Conservation (phyloP, 768 basidiomycete genomes). For the Exidia glandulosa region DNA sequence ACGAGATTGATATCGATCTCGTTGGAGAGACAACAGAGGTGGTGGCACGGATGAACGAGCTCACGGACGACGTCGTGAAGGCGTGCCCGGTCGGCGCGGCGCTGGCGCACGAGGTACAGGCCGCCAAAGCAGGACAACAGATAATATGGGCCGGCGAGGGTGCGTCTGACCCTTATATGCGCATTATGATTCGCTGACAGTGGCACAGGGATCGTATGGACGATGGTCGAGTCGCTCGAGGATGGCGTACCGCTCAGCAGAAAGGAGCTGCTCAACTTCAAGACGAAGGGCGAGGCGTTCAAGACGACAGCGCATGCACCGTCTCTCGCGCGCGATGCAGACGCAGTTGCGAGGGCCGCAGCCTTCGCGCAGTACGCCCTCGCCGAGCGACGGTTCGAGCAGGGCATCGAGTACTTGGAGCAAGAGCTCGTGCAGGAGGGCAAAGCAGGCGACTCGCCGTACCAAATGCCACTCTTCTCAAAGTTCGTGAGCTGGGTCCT, state of each 20-base stretch:
- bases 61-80: neutral
- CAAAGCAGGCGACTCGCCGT: neutral
- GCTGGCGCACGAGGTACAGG: neutral
- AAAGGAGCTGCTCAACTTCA: conserved; percentile 2
- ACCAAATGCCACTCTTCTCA: neutral
- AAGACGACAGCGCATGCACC: neutral
- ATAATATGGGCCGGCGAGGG: neutral
- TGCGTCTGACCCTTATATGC: too few species aligned
- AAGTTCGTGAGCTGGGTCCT: neutral
- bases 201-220: conserved; percentile 6
- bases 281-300: conserved; percentile 4
- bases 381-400: conserved; percentile 2
- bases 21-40: neutral
- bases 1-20: conserved; percentile 1
- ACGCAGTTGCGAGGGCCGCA: neutral
- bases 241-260: neutral
- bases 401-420: conserved; percentile 4
- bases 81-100: neutral
- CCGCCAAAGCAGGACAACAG: neutral
- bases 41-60: neutral
- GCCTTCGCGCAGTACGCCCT: conserved; percentile 5
- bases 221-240: conserved; percentile 1
- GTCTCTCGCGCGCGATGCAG: too few species aligned
- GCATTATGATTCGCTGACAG: too few species aligned
- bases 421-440: neutral